Evolutionary conservation across 2,329 filamentous ascomycete genomes (phyloP).

Genomic region (Pyrenochaeta sp.): DNA sequence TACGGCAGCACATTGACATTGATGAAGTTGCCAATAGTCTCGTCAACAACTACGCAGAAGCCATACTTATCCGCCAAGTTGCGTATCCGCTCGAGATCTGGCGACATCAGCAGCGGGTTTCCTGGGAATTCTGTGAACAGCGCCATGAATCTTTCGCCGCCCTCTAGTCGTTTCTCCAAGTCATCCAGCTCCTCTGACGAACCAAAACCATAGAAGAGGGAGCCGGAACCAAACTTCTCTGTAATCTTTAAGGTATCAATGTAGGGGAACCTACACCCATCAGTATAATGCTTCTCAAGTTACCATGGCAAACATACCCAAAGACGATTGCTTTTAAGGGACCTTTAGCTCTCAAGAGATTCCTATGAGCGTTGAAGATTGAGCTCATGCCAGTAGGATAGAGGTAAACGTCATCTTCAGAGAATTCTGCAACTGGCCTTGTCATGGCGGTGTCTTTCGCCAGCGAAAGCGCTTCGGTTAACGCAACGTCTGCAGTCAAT

Average conservation of each 20-base stretch:
- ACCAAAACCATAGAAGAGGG: constrained; percentile 85
- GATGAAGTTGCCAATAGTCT: constrained; percentile 95
- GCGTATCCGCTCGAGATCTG: constrained; percentile 84
- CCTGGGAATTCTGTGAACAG: constrained; percentile 96
- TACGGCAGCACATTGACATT: constrained; percentile 92
- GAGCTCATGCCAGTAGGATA: constrained; percentile 93
- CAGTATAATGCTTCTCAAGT: constrained; percentile 1
- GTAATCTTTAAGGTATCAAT: constrained; percentile 96
- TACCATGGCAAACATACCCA: constrained; percentile 59
- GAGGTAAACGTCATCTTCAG: constrained; percentile 87
- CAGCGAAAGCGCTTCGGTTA: constrained; percentile 66
- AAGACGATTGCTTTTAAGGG: constrained; percentile 83
- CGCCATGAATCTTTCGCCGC: constrained; percentile 79
- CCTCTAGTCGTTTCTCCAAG: constrained; percentile 73
- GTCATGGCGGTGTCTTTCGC: constrained; percentile 53
- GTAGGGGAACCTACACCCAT: constrained; percentile 75
- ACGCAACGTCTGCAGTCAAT: constrained; percentile 74
- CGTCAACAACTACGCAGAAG: constrained; percentile 91
- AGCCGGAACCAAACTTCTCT: constrained; percentile 92
- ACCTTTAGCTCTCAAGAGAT: constrained; percentile 71
- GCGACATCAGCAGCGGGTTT: constrained; percentile 87
- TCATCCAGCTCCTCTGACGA: constrained; percentile 82
- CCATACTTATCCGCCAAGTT: constrained; percentile 80
- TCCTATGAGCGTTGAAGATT: constrained; percentile 87
- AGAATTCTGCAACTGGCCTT: constrained; percentile 67